Evolutionary conservation across 192 early-diverging fungal genomes (phyloP).

Genomic region (Powellomyces hirtus): DNA sequence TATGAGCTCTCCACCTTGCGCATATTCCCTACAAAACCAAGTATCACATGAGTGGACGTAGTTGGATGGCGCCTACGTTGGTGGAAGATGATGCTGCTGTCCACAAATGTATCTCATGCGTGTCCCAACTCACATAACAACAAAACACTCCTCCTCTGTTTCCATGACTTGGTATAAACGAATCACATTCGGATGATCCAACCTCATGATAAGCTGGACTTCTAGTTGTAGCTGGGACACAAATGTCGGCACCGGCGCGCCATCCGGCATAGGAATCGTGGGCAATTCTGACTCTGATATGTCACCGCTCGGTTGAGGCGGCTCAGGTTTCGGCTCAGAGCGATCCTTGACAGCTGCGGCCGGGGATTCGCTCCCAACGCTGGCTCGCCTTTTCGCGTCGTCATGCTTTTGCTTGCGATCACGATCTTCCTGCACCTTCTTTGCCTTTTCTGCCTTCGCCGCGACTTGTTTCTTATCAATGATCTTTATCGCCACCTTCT

Average conservation of each 20-base stretch:
- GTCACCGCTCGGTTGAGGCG: background rate
- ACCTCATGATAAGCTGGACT: conserved; percentile 59
- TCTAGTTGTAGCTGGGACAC: conserved; percentile 50
- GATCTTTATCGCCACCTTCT: conserved; percentile 65
- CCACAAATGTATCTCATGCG: background rate
- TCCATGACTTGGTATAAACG: conserved; percentile 62
- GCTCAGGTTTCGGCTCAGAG: background rate
- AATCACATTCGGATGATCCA: conserved; percentile 65
- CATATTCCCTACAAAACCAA: conserved; percentile 54
- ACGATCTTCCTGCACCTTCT: conserved; percentile 46
- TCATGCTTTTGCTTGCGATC: conserved; percentile 25
- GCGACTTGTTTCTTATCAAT: conserved; percentile 62
- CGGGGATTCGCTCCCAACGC: background rate
- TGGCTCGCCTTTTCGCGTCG: background rate
- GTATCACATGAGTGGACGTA: background rate
- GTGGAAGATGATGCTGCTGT: background rate
- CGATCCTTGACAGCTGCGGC: background rate
- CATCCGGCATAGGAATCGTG: background rate
- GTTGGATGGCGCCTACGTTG: background rate
- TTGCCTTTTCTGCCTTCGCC: conserved; percentile 49
- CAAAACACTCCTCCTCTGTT: conserved; percentile 57
- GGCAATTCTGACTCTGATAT: background rate
- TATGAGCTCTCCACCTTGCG: conserved; percentile 59
- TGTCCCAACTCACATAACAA: conserved; percentile 68
- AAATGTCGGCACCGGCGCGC: conserved; percentile 30